These are phyloP conservation scores for Ophiostoma tasmaniense DNA, from an alignment of 2,329 filamentous ascomycete species.

Conservation along the genomic window DNA sequence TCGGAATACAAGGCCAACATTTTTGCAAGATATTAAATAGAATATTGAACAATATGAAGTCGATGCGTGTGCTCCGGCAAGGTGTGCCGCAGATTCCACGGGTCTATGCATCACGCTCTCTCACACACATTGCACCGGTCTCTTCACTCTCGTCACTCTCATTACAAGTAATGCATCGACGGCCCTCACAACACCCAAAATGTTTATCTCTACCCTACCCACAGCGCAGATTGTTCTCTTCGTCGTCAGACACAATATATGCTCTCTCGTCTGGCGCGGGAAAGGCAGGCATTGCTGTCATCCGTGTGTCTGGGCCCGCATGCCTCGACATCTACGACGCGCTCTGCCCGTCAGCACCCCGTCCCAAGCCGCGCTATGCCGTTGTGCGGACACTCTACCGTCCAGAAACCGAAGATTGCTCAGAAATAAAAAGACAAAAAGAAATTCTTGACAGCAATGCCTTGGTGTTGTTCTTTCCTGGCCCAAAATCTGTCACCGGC, in stretches of 20 bases:
- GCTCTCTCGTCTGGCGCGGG: slow-evolving; percentile 82
- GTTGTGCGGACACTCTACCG: slow-evolving; percentile 66
- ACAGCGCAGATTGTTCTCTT: not conserved
- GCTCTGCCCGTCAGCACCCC: slow-evolving; percentile 40
- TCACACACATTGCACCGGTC: not conserved
- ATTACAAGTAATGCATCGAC: not conserved
- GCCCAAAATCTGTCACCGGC: slow-evolving; percentile 76
- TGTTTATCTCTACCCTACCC: not conserved
- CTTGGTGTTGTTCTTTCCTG: slow-evolving; percentile 73
- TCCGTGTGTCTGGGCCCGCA: slow-evolving; percentile 74
- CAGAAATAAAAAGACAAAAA: too few relatives aligned
- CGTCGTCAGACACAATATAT: slow-evolving; percentile 61
- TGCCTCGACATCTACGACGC: slow-evolving; percentile 51
- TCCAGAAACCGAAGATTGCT: slow-evolving; percentile 24
- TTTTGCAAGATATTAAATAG: not conserved
- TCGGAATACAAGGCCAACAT: not conserved
- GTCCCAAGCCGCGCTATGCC: slow-evolving; percentile 49
- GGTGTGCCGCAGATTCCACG: not conserved
- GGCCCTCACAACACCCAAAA: not conserved
- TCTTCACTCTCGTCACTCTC: not conserved
- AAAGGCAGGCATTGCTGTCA: slow-evolving; percentile 80
- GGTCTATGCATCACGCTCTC: not conserved
- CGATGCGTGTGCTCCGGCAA: not conserved
- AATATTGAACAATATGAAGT: not conserved
- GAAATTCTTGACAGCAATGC: slow-evolving; percentile 70